These are phyloP conservation scores for Plantago ovata DNA, from an alignment of 257 asterid species.

Conservation along the genomic window DNA sequence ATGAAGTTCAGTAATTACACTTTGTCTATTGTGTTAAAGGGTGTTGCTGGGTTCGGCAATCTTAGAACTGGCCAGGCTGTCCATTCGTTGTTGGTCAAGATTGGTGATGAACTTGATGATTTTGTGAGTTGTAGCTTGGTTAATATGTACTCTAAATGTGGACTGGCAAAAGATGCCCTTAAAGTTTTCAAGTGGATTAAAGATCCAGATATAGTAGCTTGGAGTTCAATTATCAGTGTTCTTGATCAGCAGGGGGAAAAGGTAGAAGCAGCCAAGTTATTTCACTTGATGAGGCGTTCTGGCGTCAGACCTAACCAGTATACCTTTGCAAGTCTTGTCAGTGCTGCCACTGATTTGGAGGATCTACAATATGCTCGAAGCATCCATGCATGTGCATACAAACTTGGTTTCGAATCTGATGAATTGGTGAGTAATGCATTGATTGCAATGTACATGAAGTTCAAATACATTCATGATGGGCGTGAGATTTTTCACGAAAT, in stretches of 20 bases:
- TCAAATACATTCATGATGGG: slow-evolving; percentile 52
- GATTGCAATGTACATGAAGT: slow-evolving; percentile 75
- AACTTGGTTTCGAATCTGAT: slow-evolving; percentile 55
- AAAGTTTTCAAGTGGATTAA: slow-evolving; percentile 47
- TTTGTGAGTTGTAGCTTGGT: slow-evolving; percentile 64
- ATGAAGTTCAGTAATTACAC: slow-evolving; percentile 57
- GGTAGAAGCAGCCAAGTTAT: slow-evolving; percentile 60
- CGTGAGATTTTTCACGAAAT: slow-evolving; percentile 41
- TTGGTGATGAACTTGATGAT: slow-evolving; percentile 58
- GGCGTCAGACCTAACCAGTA: slow-evolving; percentile 70
- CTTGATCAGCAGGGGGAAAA: slow-evolving; percentile 70
- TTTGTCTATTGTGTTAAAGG: slow-evolving; percentile 67
- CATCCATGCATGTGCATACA: slow-evolving; percentile 70
- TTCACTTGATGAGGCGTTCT: slow-evolving; percentile 51
- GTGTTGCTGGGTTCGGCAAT: slow-evolving; percentile 49
- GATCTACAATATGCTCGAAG: slow-evolving; percentile 52
- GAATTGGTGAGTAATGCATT: slow-evolving; percentile 61
- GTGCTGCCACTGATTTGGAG: slow-evolving; percentile 61
- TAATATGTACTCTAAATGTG: slow-evolving; percentile 80
- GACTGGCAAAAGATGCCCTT: slow-evolving; percentile 53
- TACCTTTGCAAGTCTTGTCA: slow-evolving; percentile 59
- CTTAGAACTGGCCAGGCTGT: slow-evolving; percentile 51
- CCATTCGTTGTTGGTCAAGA: slow-evolving; percentile 64
- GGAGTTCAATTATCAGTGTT: slow-evolving; percentile 72
- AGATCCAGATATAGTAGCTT: slow-evolving; percentile 68